Evolutionary conservation across 495 filamentous ascomycete genomes (phyloP).

Genomic region (Melanomma pulvis-pyrius): DNA sequence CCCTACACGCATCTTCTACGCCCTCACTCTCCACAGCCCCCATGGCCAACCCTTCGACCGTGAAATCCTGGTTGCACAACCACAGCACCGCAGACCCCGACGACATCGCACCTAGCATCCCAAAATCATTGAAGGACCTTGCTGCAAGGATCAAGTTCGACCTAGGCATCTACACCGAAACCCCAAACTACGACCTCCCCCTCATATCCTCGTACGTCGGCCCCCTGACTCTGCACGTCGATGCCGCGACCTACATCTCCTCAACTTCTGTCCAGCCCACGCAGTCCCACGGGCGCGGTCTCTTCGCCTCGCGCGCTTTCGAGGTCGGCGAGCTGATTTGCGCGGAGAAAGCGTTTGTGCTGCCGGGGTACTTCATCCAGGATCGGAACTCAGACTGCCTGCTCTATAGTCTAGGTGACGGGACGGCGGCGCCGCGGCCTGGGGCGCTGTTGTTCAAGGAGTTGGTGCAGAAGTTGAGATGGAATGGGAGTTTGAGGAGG

Average conservation of each 20-base stretch:
- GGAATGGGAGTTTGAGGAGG: constrained; percentile 53
- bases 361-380: constrained; percentile 35
- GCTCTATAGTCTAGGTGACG: constrained; percentile 31
- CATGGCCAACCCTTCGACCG: neutral
- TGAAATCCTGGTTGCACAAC: constrained; percentile 19
- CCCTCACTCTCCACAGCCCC: neutral
- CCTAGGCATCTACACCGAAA: constrained; percentile 17
- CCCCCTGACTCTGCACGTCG: constrained; percentile 26
- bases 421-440: constrained; percentile 26
- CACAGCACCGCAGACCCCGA: constrained; percentile 18
- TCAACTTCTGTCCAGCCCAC: constrained; percentile 33
- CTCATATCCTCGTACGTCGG: constrained; percentile 34
- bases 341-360: constrained; percentile 60
- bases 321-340: constrained; percentile 57
- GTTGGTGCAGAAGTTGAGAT: constrained; percentile 52
- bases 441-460: constrained; percentile 48
- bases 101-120: constrained; percentile 5
- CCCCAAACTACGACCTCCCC: constrained; percentile 20
- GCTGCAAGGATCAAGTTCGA: constrained; percentile 32
- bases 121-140: constrained; percentile 11
- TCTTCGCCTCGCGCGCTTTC: constrained; percentile 55
- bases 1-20: neutral
- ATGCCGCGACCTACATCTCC: constrained; percentile 32
- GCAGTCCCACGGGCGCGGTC: constrained; percentile 46
- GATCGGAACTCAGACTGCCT: constrained; percentile 38